Evolutionary conservation across 2,329 filamentous ascomycete genomes (phyloP), one percentile per base, ranked within the genome.

Genomic region (Alternaria consortialis): DNA sequence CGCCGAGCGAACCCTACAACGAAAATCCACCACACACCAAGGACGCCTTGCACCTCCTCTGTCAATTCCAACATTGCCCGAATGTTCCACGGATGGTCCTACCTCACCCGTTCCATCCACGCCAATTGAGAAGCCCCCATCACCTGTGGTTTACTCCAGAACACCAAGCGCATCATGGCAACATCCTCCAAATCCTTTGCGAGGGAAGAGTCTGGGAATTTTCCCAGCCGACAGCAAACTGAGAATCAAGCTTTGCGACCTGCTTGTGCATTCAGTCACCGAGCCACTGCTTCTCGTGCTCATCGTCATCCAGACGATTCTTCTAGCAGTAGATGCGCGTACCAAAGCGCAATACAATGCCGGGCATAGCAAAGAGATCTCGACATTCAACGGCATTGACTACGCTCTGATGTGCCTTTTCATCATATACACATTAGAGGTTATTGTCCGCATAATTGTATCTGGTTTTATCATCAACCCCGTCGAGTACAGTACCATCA

Each of bases 401-500:
- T 96, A 89, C 84, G 88, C 90, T 25, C 87, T 98, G 58, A 84
- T 98, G 44, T 88, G 80, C 2, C 87, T 99, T 6, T 99, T 99
- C 77, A 83, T 91, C 59, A 86, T 99, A 51, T 99, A 98, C 76
- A 97, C 94, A 0, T 73, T 96, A 23, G 96, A 99, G 78, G 85
- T 96, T 36, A 82, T 90, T 56, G 88, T 92, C 62, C 91, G 94
- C 56, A 90, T 94, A 42, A 90, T 99, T 62, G 96, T 99, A 0
- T 99, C 95, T 0, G 96, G 95, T 0, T 91, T 99, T 70, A 84
- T 99, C 32, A 83, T 97, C 67, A 99, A 99, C 74, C 91, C 95
- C 2, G 83, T 88, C 8, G 94, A 97, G 75, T 97, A 97, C 78
- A 97, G 92, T 78, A 96, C 93, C 5, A 91, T 96, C 63, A 91